These are phyloP conservation scores for Microcos paniculata DNA, from an alignment of 345 rosid species.

Conservation along the genomic window DNA sequence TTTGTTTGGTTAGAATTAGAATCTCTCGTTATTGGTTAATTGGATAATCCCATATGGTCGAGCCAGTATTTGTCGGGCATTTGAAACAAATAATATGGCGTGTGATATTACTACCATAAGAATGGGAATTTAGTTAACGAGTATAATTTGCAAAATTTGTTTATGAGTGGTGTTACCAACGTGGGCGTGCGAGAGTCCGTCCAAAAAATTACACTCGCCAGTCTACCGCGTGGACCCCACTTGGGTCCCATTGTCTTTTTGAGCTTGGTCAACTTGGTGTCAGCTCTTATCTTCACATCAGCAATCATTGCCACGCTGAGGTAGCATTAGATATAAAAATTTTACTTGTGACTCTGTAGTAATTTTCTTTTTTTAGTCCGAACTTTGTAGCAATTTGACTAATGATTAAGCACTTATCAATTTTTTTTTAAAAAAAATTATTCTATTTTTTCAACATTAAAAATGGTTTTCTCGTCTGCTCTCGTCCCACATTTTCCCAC, in stretches of 20 bases:
- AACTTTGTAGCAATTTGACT: too few relatives aligned
- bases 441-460: background rate
- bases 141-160: background rate
- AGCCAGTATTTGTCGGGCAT: constrained; percentile 17
- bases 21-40: constrained; percentile 3
- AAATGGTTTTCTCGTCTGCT: too few relatives aligned
- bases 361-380: too few relatives aligned
- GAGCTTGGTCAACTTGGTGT: background rate
- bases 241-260: background rate
- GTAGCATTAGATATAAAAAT: background rate
- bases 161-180: constrained; percentile 4
- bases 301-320: background rate
- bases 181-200: constrained; percentile 21
- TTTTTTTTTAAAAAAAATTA: background rate
- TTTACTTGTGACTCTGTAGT: background rate
- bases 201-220: constrained; percentile 17
- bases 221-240: constrained; percentile 19
- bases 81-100: background rate
- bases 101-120: background rate
- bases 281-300: background rate
- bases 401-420: background rate
- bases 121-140: background rate
- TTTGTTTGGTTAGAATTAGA: background rate
- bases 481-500: too few relatives aligned
- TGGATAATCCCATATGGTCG: constrained; percentile 19